Evolutionary conservation across 2,329 filamentous ascomycete species (phyloP), one percentile per base, ranked within the genome.

Genomic region (Sclerotinia subarctica): DNA sequence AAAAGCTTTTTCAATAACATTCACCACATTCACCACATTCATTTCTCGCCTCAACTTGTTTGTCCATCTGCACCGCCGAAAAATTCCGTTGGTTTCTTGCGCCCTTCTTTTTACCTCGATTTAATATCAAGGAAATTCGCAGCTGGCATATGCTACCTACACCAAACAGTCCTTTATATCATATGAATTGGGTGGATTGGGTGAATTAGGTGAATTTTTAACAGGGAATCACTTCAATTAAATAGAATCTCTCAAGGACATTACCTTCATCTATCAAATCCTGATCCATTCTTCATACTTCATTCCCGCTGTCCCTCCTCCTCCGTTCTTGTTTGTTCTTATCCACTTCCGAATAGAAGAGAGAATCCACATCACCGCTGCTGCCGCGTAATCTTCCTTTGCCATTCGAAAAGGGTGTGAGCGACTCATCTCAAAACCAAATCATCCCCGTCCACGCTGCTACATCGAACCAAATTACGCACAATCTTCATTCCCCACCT

Each of bases 401-500:
- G 24, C 21, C 24, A n/a, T 62, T 35, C 29, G 44, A 49, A 60
- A 35, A 62, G 58, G 44, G 26, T 49, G 24, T 47, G 44, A 60
- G 24, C 42, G n/a, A 58, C 35, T 57, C 15, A 60, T 46, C 58
- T 49, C 58, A 49, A 49, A 60, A 60, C 44, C 47, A 17, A 47
- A 11, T n/a, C 29, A 60, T 60, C 58, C 44, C 49, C 44, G 26
- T 49, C 29, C 58, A 49, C 58, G 29, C 44, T 38, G 19, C 21
- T 26, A 49, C 58, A 46, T 35, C 29, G 32, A 44, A 47, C 49
- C 49, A 38, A 57, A 57, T 46, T n/a, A 56, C 38, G 49, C 60
- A 71, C 70, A 70, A 59, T 65, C 56, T 51, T 63, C 17, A 44
- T 38, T 59, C 60, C 26, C 46, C 62, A 42, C 62, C n/a, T 35